These are phyloP conservation scores for Mycena alexandri DNA, from an alignment of 768 basidiomycete genomes.

Conservation along the genomic window DNA sequence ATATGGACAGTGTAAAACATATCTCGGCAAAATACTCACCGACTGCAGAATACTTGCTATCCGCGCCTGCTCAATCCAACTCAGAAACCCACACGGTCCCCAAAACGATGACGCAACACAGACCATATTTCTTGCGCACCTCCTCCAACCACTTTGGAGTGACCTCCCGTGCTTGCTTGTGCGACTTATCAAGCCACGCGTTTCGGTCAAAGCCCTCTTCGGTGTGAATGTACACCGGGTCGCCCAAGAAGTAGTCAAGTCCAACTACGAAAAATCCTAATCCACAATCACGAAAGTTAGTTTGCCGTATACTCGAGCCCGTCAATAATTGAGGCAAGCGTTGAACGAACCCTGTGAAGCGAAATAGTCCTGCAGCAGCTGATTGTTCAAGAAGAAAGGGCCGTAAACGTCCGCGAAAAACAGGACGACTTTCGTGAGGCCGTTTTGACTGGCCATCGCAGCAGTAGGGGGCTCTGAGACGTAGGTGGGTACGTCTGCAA, in stretches of 20 bases:
- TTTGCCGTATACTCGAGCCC: too few species aligned
- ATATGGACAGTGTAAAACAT: neutral
- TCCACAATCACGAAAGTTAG: too few species aligned
- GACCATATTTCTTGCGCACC: constrained; percentile 64
- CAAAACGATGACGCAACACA: neutral
- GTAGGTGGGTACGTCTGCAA: constrained; percentile 65
- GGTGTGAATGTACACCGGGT: constrained; percentile 58
- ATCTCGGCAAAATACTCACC: neutral
- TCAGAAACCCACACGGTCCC: neutral
- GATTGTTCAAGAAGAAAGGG: constrained; percentile 68
- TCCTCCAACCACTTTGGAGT: constrained; percentile 66
- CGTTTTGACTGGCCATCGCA: neutral
- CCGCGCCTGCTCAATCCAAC: constrained; percentile 6
- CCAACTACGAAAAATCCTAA: constrained; percentile 73
- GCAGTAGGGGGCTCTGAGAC: constrained; percentile 58
- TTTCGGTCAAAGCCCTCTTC: constrained; percentile 52
- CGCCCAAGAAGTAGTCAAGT: constrained; percentile 75
- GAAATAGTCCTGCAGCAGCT: constrained; percentile 74
- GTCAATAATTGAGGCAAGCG: too few species aligned
- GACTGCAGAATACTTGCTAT: constrained; percentile 29
- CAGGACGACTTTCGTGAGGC: constrained; percentile 61
- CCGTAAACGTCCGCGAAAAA: constrained; percentile 73
- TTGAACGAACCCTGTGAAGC: constrained; percentile 63
- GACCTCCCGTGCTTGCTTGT: constrained; percentile 51
- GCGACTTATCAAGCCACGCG: constrained; percentile 57